Evolutionary conservation across 2,329 filamentous ascomycete species (phyloP).

Genomic region (Penicillium sp.): DNA sequence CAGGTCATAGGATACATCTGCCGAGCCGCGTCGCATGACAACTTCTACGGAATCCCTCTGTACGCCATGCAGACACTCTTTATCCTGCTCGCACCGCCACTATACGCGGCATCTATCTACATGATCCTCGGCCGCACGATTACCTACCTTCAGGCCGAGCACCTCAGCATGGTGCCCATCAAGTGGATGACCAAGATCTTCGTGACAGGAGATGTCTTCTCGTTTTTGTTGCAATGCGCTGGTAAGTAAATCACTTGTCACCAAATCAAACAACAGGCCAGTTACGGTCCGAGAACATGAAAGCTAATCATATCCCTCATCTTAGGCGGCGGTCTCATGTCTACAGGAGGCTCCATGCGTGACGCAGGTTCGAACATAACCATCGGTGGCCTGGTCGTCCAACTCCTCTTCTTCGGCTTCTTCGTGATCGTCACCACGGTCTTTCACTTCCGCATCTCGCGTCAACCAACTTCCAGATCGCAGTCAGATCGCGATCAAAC

Average conservation of each 20-base stretch:
- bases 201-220: conserved; percentile 34
- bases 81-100: conserved; percentile 39
- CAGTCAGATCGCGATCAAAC: conserved; percentile 10
- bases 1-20: conserved; percentile 40
- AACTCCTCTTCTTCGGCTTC: conserved; percentile 58
- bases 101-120: conserved; percentile 43
- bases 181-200: conserved; percentile 42
- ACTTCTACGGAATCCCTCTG: conserved; percentile 22
- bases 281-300: background rate
- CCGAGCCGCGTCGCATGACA: conserved; percentile 26
- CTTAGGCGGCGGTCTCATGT: conserved; percentile 32
- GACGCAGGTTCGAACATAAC: conserved; percentile 44
- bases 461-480: conserved; percentile 11
- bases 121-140: conserved; percentile 42
- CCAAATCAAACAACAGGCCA: background rate
- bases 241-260: conserved; percentile 14
- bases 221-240: conserved; percentile 32
- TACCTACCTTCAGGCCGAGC: conserved; percentile 32
- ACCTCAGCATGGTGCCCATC: conserved; percentile 30
- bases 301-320: background rate
- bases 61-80: conserved; percentile 37
- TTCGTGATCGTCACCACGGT: conserved; percentile 53
- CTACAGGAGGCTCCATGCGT: conserved; percentile 17
- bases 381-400: conserved; percentile 56
- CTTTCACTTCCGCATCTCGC: conserved; percentile 50